Evolutionary conservation across 73 alveolate genomes (phyloP).

Genomic region (Tetrahymena borealis): DNA sequence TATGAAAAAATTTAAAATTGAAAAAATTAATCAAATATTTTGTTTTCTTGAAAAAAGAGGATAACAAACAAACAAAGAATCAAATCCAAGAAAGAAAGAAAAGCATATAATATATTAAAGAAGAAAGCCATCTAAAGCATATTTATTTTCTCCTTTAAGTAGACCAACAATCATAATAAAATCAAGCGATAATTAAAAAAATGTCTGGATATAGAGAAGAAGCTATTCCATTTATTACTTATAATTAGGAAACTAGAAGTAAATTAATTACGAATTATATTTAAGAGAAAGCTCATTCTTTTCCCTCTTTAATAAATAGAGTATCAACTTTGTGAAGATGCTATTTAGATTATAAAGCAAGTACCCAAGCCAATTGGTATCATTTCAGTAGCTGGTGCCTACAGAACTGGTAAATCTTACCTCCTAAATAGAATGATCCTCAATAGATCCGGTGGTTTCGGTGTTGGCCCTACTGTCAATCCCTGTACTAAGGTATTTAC

Average conservation of each 20-base stretch:
- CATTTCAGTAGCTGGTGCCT: slow-evolving; percentile 94
- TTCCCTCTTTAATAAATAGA: neutral
- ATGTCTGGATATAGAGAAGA: slow-evolving; percentile 32
- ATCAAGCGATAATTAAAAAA: too few species aligned
- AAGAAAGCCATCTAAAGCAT: neutral
- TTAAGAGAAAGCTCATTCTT: neutral
- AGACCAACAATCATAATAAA: too few species aligned
- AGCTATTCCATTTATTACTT: slow-evolving; percentile 39
- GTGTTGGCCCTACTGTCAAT: slow-evolving; percentile 63
- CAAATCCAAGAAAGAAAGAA: neutral
- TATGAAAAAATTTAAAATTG: neutral
- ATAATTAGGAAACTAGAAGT: slow-evolving; percentile 29
- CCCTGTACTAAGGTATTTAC: slow-evolving; percentile 29
- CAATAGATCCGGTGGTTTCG: slow-evolving; percentile 77
- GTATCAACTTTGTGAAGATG: slow-evolving; percentile 57
- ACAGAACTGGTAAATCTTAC: slow-evolving; percentile 94
- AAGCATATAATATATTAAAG: neutral
- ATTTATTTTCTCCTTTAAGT: too few species aligned
- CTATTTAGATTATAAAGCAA: slow-evolving; percentile 61
- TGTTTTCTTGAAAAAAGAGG: neutral
- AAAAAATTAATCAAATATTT: neutral
- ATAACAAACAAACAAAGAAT: neutral
- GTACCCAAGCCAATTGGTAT: slow-evolving; percentile 79
- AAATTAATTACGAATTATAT: neutral
- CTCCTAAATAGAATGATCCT: slow-evolving; percentile 78